A percentile compares a stretch with the other conserved stretches of the same genome.
These are phyloP conservation scores for Metarhizium brunneum DNA, from an alignment of 2,329 filamentous ascomycete genomes.

Conservation along the genomic window DNA sequence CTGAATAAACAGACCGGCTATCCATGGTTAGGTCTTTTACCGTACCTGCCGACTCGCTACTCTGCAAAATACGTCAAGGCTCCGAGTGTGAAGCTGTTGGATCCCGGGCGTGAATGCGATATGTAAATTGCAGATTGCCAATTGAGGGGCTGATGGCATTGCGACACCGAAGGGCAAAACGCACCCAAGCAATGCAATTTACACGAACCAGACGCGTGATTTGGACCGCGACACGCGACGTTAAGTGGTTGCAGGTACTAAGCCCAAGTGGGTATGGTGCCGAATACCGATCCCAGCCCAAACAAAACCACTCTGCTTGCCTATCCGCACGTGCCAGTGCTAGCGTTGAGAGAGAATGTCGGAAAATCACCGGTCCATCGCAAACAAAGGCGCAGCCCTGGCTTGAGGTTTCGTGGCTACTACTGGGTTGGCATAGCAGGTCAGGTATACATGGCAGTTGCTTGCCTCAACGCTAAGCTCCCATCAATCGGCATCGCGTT, in stretches of 20 bases:
- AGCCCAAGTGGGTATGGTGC: neutral
- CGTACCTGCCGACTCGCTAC: neutral
- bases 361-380: constrained; percentile 9
- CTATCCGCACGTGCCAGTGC: no score
- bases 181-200: constrained; percentile 4
- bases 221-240: neutral
- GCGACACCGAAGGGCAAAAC: neutral
- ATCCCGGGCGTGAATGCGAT: neutral
- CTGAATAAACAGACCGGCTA: constrained; percentile 75
- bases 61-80: neutral
- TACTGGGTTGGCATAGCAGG: constrained; percentile 1
- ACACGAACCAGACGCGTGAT: constrained; percentile 11
- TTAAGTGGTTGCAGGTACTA: constrained; percentile 15
- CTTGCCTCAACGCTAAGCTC: neutral
- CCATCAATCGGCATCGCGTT: neutral
- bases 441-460: neutral
- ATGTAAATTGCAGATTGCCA: neutral
- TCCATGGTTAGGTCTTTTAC: constrained; percentile 52
- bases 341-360: neutral
- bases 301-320: no score
- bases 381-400: neutral
- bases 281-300: no score
- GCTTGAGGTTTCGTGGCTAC: neutral
- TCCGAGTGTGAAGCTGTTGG: neutral
- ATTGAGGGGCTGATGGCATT: neutral